Base-by-base conservation (phyloP, 2,329 filamentous ascomycete species). In the Cladosporium sp. region DNA sequence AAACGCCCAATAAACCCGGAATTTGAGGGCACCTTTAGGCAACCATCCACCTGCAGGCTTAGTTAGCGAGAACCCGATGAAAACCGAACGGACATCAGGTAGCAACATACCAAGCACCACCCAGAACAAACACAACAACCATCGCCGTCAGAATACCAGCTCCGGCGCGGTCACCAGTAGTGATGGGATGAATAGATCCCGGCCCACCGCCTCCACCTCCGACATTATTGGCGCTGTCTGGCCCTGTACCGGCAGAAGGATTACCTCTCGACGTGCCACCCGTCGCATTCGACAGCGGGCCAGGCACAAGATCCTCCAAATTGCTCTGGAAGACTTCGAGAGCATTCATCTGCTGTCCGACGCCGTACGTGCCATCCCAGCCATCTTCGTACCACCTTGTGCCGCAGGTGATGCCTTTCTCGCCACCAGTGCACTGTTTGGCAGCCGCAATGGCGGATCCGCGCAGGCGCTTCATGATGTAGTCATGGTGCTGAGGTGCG, bases 111-210 rank as follows among this genome's bases (percentile, higher is more conserved):
- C 58, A 59, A 55, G 50, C 58, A 55, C 58, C 58, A 50, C 58
- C 58, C 43, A 59, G 14, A 17, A 55, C 50, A 34, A 55, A 55
- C 15, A 55, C 51, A 22, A 59, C 50, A 7, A 55, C 58, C 19
- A 59, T 11, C 36, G 51, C 30, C 7, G 58, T 59, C 25, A 59
- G 22, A 20, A 59, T 59, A 38, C 78, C 22, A 87, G 88, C 89
- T 11, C 88, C 90, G 6, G 83, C 87, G 62, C 78, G 83, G 67
- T 92, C 89, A 7, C 80, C 84, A 1, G 78, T 78, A 2, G 82
- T 84, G 36, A 86, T 79, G 1, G 74, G 61, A 34, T 70, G 62
- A 59, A 69, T 70, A 7, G 72, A 68, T 4, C 60, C 67, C 15
- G 60, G 65, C 37, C 66, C 67, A 14, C 71, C 65, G 22, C 66